These are phyloP conservation scores for Westerdykella sp. DNA, from an alignment of 2,329 filamentous ascomycete genomes.

Conservation along the genomic window DNA sequence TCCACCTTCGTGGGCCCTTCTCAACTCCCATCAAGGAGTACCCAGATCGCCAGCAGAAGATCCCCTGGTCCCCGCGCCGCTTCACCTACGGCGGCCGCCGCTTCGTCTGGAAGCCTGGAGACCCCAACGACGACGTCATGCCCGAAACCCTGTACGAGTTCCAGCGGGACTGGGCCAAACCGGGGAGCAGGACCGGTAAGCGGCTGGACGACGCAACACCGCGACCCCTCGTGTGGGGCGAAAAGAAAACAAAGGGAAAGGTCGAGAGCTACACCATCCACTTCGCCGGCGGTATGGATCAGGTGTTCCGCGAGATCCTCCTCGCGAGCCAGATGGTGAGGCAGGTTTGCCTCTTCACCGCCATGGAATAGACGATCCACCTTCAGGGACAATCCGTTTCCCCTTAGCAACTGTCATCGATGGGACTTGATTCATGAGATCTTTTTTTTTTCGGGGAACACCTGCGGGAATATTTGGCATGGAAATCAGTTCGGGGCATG, in stretches of 20 bases:
- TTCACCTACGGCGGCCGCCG: slow-evolving; percentile 33
- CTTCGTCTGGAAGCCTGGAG: slow-evolving; percentile 41
- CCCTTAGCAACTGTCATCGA: background rate
- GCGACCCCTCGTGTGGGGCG: slow-evolving; percentile 31
- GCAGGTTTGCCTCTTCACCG: slow-evolving; percentile 34
- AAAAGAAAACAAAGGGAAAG: slow-evolving; percentile 33
- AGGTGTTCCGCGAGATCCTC: slow-evolving; percentile 32
- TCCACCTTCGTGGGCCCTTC: slow-evolving; percentile 29
- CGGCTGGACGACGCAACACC: slow-evolving; percentile 28
- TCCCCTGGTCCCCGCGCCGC: slow-evolving; percentile 35
- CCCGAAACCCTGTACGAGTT: slow-evolving; percentile 35
- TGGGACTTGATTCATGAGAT: too few relatives aligned
- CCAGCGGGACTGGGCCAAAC: slow-evolving; percentile 29
- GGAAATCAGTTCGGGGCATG: background rate
- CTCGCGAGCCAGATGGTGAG: slow-evolving; percentile 36
- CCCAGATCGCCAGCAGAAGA: slow-evolving; percentile 32
- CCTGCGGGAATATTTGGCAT: background rate
- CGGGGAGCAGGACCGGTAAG: slow-evolving; percentile 32
- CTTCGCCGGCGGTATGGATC: slow-evolving; percentile 34
- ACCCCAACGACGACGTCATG: slow-evolving; percentile 44
- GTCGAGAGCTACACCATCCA: slow-evolving; percentile 36
- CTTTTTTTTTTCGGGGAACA: too few relatives aligned
- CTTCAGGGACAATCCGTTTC: background rate
- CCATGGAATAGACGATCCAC: slow-evolving; percentile 18
- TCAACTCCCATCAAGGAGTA: slow-evolving; percentile 32